Base-by-base conservation (phyloP, 768 basidiomycete genomes). In the Astraeus odoratus region DNA sequence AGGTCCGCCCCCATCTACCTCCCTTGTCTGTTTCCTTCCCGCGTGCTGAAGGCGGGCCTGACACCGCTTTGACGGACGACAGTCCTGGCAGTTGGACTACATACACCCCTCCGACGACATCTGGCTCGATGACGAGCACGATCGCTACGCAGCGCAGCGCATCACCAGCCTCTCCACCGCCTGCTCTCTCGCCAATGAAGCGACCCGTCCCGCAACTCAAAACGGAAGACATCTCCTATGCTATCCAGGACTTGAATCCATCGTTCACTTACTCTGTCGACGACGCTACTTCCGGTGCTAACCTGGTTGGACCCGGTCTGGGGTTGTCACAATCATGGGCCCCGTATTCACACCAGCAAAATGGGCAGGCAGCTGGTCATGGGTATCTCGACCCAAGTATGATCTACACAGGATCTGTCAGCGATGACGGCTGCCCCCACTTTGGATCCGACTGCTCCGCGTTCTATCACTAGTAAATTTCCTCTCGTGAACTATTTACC, bases 41-140 rank as follows among this genome's bases (percentile, higher is more conserved):
- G 58, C 69, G n/a, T 61, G 63, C 67, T 6, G 75, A 78, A 41
- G 78, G 78, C 22, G 74, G 72, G 1, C 78, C 80, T 4, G 72
- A 64, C 31, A 76, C 78, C 0, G 72, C 69, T 6, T 69, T 71
- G 18, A 70, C 70, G 0, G 78, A 75, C 38, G 73, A 77, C 31
- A 58, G 64, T 15, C 68, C 70, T 27, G 72, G 73, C 45, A 73
- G 74, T 15, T 83, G 81, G 81, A 71, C 76, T 4, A 68, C 74
- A 25, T 82, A 81, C 51, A 81, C 80, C 0, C 81, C 81, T 23
- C 80, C 80, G 1, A 70, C 77, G 1, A 81, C 80, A 5, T 71
- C 69, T 1, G 70, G 70, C 8, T 80, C 79, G 5, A 64, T 71
- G 16, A 67, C 72, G 5, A 63, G 64, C 39, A 51, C 71, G 59